These are phyloP conservation scores for Neltuma alba DNA, from an alignment of 306 rosid species.

Conservation along the genomic window DNA sequence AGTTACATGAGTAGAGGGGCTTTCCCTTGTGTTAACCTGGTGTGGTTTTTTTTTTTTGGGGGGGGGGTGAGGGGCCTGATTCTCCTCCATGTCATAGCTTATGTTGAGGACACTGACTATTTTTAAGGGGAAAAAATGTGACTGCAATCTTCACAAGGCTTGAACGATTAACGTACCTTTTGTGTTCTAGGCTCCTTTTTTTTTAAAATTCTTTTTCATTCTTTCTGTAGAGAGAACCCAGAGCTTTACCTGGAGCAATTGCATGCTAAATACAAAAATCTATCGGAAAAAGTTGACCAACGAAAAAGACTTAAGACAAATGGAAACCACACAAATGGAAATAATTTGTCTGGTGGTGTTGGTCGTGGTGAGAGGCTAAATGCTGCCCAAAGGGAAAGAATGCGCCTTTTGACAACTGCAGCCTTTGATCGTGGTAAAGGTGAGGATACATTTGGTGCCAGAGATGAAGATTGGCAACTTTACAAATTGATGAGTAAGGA, in stretches of 20 bases:
- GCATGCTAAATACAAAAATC: slow-evolving; percentile 71
- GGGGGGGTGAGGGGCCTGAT: too few relatives aligned
- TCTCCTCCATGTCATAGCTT: too few relatives aligned
- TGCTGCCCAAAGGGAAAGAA: slow-evolving; percentile 96
- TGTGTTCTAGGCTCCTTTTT: slow-evolving; percentile 29
- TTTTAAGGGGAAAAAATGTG: neutral
- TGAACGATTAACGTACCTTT: slow-evolving; percentile 24
- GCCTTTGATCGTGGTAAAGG: slow-evolving; percentile 98
- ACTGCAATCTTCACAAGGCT: slow-evolving; percentile 27
- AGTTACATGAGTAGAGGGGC: slow-evolving; percentile 6
- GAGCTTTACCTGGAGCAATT: slow-evolving; percentile 82
- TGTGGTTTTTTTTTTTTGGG: too few relatives aligned
- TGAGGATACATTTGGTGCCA: slow-evolving; percentile 87
- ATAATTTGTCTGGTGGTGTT: slow-evolving; percentile 66
- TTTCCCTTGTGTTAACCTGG: too few relatives aligned
- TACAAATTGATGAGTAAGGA: slow-evolving; percentile 87
- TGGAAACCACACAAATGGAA: slow-evolving; percentile 64
- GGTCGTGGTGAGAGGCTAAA: slow-evolving; percentile 94
- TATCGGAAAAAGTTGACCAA: slow-evolving; percentile 77
- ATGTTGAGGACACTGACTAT: too few relatives aligned
- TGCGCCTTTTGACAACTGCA: slow-evolving; percentile 98
- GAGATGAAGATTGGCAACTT: slow-evolving; percentile 97
- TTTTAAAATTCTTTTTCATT: slow-evolving; percentile 12
- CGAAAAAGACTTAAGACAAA: slow-evolving; percentile 71
- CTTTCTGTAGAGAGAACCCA: slow-evolving; percentile 72